A percentile compares a stretch with the other conserved stretches of the same genome.
These are phyloP conservation scores for Digitaria exilis DNA, from an alignment of 202 grass and related monocot genomes.

Conservation along the genomic window DNA sequence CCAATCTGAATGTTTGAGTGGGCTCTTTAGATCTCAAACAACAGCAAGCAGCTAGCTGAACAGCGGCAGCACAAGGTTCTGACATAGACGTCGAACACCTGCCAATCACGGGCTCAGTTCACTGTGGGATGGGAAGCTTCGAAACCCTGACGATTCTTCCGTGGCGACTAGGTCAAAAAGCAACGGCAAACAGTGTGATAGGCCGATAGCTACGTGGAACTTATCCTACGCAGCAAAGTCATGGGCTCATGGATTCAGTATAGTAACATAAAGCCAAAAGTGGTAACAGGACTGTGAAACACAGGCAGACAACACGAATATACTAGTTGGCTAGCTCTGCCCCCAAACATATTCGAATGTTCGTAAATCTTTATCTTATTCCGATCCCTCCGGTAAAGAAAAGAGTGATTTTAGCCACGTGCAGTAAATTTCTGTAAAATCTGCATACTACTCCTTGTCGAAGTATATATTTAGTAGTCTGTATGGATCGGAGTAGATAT, in stretches of 20 bases:
- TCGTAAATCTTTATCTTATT: neutral
- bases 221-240: slow-evolving; percentile 3
- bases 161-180: slow-evolving; percentile 13
- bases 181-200: neutral
- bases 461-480: neutral
- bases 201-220: slow-evolving; percentile 32
- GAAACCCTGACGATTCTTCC: neutral
- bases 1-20: neutral
- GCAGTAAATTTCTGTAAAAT: neutral
- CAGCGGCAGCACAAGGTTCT: neutral
- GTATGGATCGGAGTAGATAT: neutral
- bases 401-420: neutral
- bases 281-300: neutral
- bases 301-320: neutral
- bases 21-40: neutral
- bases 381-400: neutral
- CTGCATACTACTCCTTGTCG: neutral
- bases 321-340: neutral
- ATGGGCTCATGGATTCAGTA: neutral
- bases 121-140: neutral
- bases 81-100: neutral
- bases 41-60: too few species aligned
- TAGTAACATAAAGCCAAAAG: neutral
- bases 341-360: neutral
- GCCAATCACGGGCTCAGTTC: neutral